Base-by-base conservation (phyloP, 805 yeast species). In the Candida alai region DNA sequence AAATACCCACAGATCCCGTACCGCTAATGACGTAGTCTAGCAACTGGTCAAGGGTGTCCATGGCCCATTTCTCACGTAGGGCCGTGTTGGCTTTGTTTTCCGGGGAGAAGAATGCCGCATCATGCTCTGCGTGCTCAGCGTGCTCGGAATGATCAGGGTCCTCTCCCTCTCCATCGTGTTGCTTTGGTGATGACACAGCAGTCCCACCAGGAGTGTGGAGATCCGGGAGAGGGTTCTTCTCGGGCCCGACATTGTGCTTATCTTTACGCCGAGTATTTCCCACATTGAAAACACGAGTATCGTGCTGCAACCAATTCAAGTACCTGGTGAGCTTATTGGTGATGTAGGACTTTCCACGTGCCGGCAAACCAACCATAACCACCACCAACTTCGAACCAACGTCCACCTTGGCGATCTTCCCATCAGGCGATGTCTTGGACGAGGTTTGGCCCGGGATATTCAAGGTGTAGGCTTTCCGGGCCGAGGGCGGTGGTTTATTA, bases 361-460 rank as follows among this genome's bases (percentile, higher is more conserved):
- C 97, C 0, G 97, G 97, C 21, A 83, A 60, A 0, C 98, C 98
- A 11, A 90, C 96, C 97, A 90, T 90, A 13, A 93, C 94, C 39
- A 90, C 86, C 11, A 90, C 95, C 34, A 90, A 70, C 52, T 87
- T 84, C 10, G 88, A 77, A 1, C 87, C 90, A 4, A 84, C 79
- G 51, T 87, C 96, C 45, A 48, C 69, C 16, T 73, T 65, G 1
- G 78, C 76, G 21, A 77, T 76, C 20, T 67, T 64, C 4, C 86
- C 86, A 53, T 85, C 90, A 1, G 95, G 93, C 0, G 88, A 77
- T 3, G 75, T 74, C 41, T 84, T 78, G 1, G 89, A 80, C 31
- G 83, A 74, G 0, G 97, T 88, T 41, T 87, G 82, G 1, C 97
- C 97, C 0, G 97, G 96, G 5, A 90, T 84, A 52, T 88, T 95